These are phyloP conservation scores for Viola odorata DNA, from an alignment of 345 rosid species.

Conservation along the genomic window DNA sequence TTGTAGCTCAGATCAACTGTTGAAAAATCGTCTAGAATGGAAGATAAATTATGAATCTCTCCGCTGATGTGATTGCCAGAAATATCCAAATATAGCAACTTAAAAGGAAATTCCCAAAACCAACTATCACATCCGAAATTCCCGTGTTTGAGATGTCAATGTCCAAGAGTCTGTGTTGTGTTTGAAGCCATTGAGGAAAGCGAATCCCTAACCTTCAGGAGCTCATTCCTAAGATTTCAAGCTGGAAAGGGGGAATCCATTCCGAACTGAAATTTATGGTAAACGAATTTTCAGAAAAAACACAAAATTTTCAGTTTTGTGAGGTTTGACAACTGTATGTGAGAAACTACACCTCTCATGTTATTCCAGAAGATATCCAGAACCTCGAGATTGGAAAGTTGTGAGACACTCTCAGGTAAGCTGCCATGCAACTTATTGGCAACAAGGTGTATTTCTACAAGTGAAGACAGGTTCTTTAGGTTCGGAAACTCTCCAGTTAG, in stretches of 20 bases:
- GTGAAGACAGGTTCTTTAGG: neutral
- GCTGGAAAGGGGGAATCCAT: slow-evolving; percentile 9
- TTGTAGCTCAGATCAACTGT: slow-evolving; percentile 1
- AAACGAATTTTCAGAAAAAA: neutral
- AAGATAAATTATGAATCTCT: neutral
- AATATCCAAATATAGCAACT: slow-evolving; percentile 1
- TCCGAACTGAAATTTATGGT: neutral
- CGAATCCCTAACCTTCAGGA: neutral
- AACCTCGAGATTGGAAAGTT: neutral
- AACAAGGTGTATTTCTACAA: neutral
- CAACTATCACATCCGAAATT: neutral
- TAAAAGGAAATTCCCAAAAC: slow-evolving; percentile 5
- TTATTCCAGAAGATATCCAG: neutral
- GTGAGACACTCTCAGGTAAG: neutral
- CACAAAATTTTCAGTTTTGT: neutral
- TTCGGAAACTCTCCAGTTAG: neutral
- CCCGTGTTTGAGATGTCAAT: slow-evolving; percentile 1
- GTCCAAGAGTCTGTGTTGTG: neutral
- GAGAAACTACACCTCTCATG: neutral
- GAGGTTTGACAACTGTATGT: neutral
- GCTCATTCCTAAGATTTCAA: neutral
- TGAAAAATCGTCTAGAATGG: neutral
- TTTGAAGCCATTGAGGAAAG: slow-evolving; percentile 6
- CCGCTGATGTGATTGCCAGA: slow-evolving; percentile 2
- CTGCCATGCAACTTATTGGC: neutral